phyloP scores from a whole-genome alignment of 1,139 yeast species.

The Saccharomyces hybrid region DNA sequence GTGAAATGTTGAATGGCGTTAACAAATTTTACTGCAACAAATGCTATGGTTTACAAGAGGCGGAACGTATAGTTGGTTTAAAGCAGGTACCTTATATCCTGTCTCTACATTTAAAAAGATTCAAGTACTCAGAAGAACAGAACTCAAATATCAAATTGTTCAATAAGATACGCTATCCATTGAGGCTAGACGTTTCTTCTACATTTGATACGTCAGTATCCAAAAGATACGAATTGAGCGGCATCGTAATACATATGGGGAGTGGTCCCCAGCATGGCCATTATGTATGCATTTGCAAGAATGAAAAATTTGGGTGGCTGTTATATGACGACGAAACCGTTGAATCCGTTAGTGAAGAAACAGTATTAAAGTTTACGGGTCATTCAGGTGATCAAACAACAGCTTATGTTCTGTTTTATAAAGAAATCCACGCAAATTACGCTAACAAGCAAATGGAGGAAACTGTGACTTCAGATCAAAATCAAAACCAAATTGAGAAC shows the following conservation, averaged over 20 bases:
- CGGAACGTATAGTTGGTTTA: conserved; percentile 82
- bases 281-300: conserved; percentile 79
- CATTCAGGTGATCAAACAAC: conserved; percentile 84
- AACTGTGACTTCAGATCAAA: neutral
- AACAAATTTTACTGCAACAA: conserved; percentile 90
- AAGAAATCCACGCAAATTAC: conserved; percentile 26
- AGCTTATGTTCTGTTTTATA: conserved; percentile 82
- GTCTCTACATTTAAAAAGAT: conserved; percentile 80
- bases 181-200: conserved; percentile 63
- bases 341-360: conserved; percentile 75
- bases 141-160: conserved; percentile 81
- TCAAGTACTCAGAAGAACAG: conserved; percentile 79
- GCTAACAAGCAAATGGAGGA: neutral
- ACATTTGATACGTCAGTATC: conserved; percentile 45
- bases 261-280: conserved; percentile 98
- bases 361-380: conserved; percentile 82
- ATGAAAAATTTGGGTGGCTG: conserved; percentile 77
- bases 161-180: conserved; percentile 77
- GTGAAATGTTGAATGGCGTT: conserved; percentile 76
- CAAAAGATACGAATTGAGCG: conserved; percentile 69
- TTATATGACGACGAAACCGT: conserved; percentile 93
- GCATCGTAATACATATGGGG: conserved; percentile 88
- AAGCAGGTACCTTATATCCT: conserved; percentile 70
- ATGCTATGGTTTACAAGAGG: conserved; percentile 89
- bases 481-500: conserved; percentile 13